Evolutionary conservation across 805 yeast species (phyloP), one percentile per base, ranked within the genome.

Genomic region (Metschnikowia baotianmanensis): DNA sequence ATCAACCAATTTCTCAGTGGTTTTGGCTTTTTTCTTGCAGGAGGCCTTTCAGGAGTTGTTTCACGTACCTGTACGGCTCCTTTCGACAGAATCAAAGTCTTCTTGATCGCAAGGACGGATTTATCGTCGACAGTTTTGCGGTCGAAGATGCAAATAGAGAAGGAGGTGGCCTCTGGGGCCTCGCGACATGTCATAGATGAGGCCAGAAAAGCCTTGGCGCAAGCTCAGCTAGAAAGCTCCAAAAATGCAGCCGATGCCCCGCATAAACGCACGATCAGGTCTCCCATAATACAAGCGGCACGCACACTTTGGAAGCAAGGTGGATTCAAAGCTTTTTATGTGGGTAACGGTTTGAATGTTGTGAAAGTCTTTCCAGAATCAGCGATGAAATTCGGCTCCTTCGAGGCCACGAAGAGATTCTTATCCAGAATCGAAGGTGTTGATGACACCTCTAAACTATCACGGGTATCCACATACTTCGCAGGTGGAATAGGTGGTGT

Each of bases 401-500:
- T 93, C 61, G 99, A 91, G 61, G 76, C 88, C 5, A 82, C 90
- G 0, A 93, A 93, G 56, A 71, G 85, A 42, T 56, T 83, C 21
- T 68, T 93, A 56, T 83, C 95, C 16, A 59, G 67, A 20, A 44
- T 90, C 6, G 96, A 88, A 62, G 95, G 95, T 11, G 81, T 80
- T 6, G 72, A 72, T 10, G 90, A 84, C 56, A 75, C 83, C 2
- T 62, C 83, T 1, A 77, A 86, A 31, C 65, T 91, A 40, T 85
- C 96, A 0, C 80, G 81, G 47, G 56, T 77, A 1, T 77, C 97
- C 1, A 89, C 96, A 0, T 93, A 89, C 58, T 61, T 87, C 23
- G 89, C 96, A 18, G 99, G 99, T 64, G 99, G 99, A 35, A 59
- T 93, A 31, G 99, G 97, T 30, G 99, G 99, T 58, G 95, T 93